Evolutionary conservation across 1,139 yeast species (phyloP).

Genomic region (Taphrina populina): DNA sequence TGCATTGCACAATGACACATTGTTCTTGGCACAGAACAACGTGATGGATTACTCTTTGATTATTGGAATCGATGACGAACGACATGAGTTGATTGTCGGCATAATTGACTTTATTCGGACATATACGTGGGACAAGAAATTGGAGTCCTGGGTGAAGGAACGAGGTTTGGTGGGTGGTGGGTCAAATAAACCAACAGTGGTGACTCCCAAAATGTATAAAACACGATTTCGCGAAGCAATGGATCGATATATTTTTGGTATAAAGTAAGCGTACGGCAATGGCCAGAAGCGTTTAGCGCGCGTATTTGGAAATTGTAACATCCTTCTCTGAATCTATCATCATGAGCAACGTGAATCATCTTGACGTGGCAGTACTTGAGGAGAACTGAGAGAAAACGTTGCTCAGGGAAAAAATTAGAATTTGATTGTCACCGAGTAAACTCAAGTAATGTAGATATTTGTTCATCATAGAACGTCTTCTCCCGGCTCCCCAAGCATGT

Average conservation of each 20-base stretch:
- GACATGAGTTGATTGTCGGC: slow-evolving; percentile 77
- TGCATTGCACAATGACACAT: slow-evolving; percentile 89
- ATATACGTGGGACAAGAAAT: slow-evolving; percentile 97
- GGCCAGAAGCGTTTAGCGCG: no score
- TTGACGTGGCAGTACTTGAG: no score
- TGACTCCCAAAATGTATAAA: slow-evolving; percentile 93
- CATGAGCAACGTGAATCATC: no score
- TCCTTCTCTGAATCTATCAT: no score
- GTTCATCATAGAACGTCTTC: background rate
- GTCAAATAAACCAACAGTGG: slow-evolving; percentile 92
- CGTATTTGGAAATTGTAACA: no score
- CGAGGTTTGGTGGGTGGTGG: slow-evolving; percentile 80
- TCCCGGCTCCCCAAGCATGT: no score
- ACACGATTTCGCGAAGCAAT: slow-evolving; percentile 94
- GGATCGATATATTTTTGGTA: slow-evolving; percentile 92
- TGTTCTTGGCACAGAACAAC: slow-evolving; percentile 93
- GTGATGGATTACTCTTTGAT: slow-evolving; percentile 98
- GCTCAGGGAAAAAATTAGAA: slow-evolving; percentile 30
- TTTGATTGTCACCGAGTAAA: slow-evolving; percentile 20
- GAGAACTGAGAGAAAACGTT: no score
- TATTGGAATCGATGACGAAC: slow-evolving; percentile 78
- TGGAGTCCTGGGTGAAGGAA: slow-evolving; percentile 98
- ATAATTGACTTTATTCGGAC: slow-evolving; percentile 86
- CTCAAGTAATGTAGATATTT: slow-evolving; percentile 21
- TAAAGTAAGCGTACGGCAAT: slow-evolving; percentile 51